Evolutionary conservation across 805 yeast species (phyloP).

Genomic region (Kuraishia ogatae): DNA sequence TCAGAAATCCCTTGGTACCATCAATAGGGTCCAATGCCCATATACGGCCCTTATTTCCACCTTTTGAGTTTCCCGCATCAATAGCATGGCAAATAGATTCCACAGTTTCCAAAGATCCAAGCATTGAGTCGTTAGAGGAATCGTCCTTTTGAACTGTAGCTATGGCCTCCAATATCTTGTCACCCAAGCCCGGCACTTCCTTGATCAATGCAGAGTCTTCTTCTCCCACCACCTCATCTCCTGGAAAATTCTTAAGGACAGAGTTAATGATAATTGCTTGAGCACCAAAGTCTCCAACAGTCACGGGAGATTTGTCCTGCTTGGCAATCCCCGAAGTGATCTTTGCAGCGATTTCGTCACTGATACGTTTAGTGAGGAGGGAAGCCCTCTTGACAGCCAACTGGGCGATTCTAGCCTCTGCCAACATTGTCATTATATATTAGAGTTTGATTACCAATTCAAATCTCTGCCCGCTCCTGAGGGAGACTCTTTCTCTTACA

Average conservation of each 20-base stretch:
- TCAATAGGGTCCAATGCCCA: slow-evolving; percentile 99
- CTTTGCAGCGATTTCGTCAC: slow-evolving; percentile 42
- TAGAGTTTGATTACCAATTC: no score
- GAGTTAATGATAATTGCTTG: slow-evolving; percentile 90
- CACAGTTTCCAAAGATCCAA: slow-evolving; percentile 34
- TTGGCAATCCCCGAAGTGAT: slow-evolving; percentile 55
- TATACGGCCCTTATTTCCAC: slow-evolving; percentile 73
- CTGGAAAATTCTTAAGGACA: slow-evolving; percentile 68
- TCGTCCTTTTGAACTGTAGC: slow-evolving; percentile 42
- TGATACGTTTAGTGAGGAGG: slow-evolving; percentile 55
- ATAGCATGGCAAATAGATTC: slow-evolving; percentile 54
- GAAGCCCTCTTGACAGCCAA: slow-evolving; percentile 89
- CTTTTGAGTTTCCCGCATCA: slow-evolving; percentile 72
- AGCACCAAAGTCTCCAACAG: slow-evolving; percentile 93
- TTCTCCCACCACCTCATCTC: slow-evolving; percentile 87
- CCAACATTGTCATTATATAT: neutral
- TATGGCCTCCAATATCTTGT: slow-evolving; percentile 53
- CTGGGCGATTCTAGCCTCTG: slow-evolving; percentile 65
- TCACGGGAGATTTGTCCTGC: slow-evolving; percentile 88
- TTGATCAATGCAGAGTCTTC: slow-evolving; percentile 72
- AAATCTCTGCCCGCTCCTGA: no score
- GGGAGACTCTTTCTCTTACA: no score
- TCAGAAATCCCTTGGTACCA: slow-evolving; percentile 92
- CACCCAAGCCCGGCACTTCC: slow-evolving; percentile 37
- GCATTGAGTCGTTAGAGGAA: slow-evolving; percentile 15